Conservation (phyloP, 805 yeast genomes). For the Wickerhamiella nectarea region DNA sequence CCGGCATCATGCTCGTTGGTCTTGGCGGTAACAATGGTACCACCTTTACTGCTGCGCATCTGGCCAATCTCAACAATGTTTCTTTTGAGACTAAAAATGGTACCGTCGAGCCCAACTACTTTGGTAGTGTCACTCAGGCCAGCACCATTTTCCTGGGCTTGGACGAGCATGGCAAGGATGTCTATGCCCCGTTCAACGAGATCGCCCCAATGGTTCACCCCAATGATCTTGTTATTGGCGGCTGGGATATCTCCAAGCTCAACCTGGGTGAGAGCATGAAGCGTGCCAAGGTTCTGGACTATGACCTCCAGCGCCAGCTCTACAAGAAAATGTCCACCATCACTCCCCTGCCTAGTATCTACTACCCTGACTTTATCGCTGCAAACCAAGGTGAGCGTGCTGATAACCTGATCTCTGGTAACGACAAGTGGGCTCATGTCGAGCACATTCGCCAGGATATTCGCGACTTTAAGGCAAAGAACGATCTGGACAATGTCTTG, state of each 20-base stretch:
- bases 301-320: slow-evolving; percentile 67
- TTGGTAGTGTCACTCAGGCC: slow-evolving; percentile 88
- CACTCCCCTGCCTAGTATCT: slow-evolving; percentile 69
- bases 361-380: slow-evolving; percentile 94
- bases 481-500: slow-evolving; percentile 71
- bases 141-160: slow-evolving; percentile 83
- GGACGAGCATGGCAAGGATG: slow-evolving; percentile 68
- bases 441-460: slow-evolving; percentile 77
- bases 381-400: slow-evolving; percentile 89
- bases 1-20: slow-evolving; percentile 85
- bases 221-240: slow-evolving; percentile 77
- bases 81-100: slow-evolving; percentile 76
- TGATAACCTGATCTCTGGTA: slow-evolving; percentile 61
- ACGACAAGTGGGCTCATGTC: slow-evolving; percentile 78
- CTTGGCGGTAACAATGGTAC: slow-evolving; percentile 96
- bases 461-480: slow-evolving; percentile 54
- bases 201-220: slow-evolving; percentile 81
- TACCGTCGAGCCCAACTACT: slow-evolving; percentile 62
- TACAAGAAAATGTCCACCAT: slow-evolving; percentile 45
- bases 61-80: slow-evolving; percentile 71
- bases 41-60: slow-evolving; percentile 69
- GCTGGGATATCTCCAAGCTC: slow-evolving; percentile 82
- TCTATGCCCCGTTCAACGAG: slow-evolving; percentile 83
- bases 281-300: slow-evolving; percentile 78
- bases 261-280: slow-evolving; percentile 66